These are phyloP conservation scores for Leishmania mexicana DNA, from an alignment of 208 protist species.

Conservation along the genomic window DNA sequence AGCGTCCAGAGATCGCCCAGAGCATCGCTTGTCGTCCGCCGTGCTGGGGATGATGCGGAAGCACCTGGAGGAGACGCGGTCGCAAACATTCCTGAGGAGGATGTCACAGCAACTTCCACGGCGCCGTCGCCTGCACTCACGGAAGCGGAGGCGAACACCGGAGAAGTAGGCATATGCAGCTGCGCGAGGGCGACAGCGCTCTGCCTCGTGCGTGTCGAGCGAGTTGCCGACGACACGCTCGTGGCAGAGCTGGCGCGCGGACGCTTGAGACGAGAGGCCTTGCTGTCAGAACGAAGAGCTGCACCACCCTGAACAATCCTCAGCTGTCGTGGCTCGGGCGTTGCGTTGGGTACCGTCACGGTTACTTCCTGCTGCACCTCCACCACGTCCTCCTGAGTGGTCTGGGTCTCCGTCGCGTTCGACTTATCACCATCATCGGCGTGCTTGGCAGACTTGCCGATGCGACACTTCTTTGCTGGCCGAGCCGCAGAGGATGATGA, in stretches of 20 bases:
- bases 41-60: not conserved
- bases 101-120: not conserved
- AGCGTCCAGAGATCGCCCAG: conserved; percentile 13
- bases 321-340: conserved; percentile 17
- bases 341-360: not conserved
- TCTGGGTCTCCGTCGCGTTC: not conserved
- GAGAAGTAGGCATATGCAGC: conserved; percentile 21
- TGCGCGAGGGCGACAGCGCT: not conserved
- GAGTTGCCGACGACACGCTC: conserved; percentile 1
- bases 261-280: conserved; percentile 4
- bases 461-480: conserved; percentile 9
- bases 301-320: conserved; percentile 24
- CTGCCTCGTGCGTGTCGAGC: not conserved
- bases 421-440: not conserved
- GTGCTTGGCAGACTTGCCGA: not conserved
- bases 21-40: not conserved
- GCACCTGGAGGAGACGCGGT: not conserved
- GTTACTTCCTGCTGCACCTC: not conserved
- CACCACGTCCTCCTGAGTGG: not conserved
- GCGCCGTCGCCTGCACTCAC: not conserved
- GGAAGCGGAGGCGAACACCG: conserved; percentile 5
- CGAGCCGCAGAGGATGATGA: not conserved
- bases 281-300: conserved; percentile 9
- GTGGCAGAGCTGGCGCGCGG: not conserved
- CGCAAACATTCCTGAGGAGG: not conserved